Conservation (phyloP, 2,329 filamentous ascomycete species). For the Sporothrix brasiliensis region DNA sequence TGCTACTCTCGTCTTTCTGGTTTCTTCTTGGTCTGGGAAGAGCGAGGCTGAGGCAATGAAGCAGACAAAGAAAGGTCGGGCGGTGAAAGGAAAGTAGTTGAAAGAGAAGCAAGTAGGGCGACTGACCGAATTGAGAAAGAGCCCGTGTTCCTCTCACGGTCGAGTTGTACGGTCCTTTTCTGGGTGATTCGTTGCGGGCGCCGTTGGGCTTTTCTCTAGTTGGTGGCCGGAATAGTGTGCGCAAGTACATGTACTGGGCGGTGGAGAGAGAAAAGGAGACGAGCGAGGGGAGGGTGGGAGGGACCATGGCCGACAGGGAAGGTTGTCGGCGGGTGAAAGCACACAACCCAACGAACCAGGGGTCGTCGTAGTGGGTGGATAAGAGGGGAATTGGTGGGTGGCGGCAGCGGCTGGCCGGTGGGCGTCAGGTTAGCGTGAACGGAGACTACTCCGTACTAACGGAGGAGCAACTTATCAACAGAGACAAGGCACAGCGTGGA, state of each 20-base stretch:
- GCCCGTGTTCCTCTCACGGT: not conserved
- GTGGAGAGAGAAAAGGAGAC: conserved; percentile 9
- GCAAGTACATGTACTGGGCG: conserved; percentile 11
- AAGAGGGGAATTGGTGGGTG: conserved; percentile 2
- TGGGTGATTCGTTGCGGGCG: not conserved
- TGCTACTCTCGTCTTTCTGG: not conserved
- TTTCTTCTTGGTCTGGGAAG: conserved; percentile 14
- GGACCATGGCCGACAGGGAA: conserved; percentile 15
- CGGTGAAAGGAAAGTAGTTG: not conserved
- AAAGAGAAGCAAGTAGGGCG: not conserved
- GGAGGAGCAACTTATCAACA: not conserved
- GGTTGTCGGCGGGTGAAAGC: conserved; percentile 29
- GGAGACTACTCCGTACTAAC: not conserved
- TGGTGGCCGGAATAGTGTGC: conserved; percentile 1
- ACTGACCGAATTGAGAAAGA: conserved; percentile 23
- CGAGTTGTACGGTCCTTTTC: not conserved
- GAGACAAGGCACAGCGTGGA: not conserved
- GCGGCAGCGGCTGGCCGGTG: conserved; percentile 15
- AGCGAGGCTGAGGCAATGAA: conserved; percentile 24
- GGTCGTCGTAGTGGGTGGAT: conserved; percentile 8
- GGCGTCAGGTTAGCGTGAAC: conserved; percentile 15
- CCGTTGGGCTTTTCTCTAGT: not conserved
- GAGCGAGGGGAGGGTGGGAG: conserved; percentile 8
- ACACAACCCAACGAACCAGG: conserved; percentile 19
- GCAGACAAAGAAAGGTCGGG: conserved; percentile 11